Conservation (phyloP, 257 asterid species). For the Mentha longifolia region DNA sequence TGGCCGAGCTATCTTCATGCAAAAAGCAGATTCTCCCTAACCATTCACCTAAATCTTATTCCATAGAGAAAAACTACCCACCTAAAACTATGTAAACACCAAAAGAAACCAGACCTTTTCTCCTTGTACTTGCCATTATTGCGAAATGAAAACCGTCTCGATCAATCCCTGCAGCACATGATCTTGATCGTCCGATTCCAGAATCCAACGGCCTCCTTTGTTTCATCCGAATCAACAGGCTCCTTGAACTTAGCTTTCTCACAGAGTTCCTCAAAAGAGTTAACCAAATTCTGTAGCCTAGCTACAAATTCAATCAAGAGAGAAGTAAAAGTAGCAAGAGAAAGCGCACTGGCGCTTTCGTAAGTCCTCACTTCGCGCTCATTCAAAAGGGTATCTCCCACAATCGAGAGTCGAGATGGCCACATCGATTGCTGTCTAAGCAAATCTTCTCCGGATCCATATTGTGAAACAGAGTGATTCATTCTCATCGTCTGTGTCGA, state of each 20-base stretch:
- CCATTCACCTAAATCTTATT: constrained; percentile 15
- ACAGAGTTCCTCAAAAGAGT: constrained; percentile 69
- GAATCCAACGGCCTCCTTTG: constrained; percentile 40
- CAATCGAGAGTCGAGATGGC: constrained; percentile 91
- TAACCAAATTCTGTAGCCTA: constrained; percentile 84
- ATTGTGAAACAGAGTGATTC: constrained; percentile 52
- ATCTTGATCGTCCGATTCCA: constrained; percentile 44
- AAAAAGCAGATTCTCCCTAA: not conserved
- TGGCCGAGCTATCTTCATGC: not conserved
- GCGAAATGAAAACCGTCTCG: not conserved
- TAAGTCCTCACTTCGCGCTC: constrained; percentile 84
- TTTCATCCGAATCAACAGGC: constrained; percentile 31
- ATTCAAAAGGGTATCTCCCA: constrained; percentile 66
- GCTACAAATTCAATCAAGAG: constrained; percentile 91
- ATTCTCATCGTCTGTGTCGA: constrained; percentile 46
- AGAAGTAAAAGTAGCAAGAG: constrained; percentile 84
- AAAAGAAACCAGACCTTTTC: not conserved
- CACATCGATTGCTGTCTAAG: constrained; percentile 73
- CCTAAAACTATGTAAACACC: constrained; percentile 4
- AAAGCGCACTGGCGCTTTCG: constrained; percentile 91
- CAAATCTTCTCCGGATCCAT: constrained; percentile 69
- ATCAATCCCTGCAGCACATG: constrained; percentile 41
- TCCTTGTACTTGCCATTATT: no score
- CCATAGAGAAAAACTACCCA: not conserved
- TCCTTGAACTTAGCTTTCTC: constrained; percentile 78